These are phyloP conservation scores for Malassezia equina DNA, from an alignment of 1,284 basidiomycete genomes.

Conservation along the genomic window DNA sequence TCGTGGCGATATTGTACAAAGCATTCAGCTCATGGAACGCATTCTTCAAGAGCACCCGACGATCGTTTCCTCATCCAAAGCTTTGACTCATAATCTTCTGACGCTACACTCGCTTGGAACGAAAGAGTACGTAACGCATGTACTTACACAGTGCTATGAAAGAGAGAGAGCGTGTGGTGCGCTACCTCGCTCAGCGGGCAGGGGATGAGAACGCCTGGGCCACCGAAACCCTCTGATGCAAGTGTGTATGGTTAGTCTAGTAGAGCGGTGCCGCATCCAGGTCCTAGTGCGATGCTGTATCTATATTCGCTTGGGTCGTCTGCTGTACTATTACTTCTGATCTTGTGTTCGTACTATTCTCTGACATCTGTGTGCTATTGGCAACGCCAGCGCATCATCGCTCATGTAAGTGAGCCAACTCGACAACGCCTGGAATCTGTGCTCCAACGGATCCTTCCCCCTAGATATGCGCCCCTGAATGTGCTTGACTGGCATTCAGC, in stretches of 20 bases:
- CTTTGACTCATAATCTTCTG: conserved; percentile 3
- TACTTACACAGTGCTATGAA: background rate
- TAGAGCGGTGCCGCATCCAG: background rate
- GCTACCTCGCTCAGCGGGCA: background rate
- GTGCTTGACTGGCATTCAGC: conserved; percentile 27
- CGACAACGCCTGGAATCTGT: background rate
- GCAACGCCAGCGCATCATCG: conserved; percentile 3
- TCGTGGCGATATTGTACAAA: background rate
- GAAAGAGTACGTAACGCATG: background rate
- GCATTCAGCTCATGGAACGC: background rate
- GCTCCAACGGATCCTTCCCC: background rate
- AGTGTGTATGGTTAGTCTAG: background rate
- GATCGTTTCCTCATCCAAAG: background rate
- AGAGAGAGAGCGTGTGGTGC: conserved; percentile 2
- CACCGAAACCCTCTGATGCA: background rate
- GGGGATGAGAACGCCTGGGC: conserved; percentile 8
- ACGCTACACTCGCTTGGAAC: conserved; percentile 7
- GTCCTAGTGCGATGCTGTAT: background rate
- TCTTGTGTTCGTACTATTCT: conserved; percentile 2
- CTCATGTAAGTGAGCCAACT: background rate
- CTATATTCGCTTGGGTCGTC: conserved; percentile 1
- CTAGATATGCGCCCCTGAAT: background rate
- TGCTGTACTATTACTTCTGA: background rate
- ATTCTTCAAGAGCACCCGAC: background rate
- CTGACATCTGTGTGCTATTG: conserved; percentile 11